A percentile compares a stretch with the other conserved stretches of the same genome.
Evolutionary conservation across 2,329 filamentous ascomycete genomes (phyloP).

Genomic region (Xylaria arbuscula): DNA sequence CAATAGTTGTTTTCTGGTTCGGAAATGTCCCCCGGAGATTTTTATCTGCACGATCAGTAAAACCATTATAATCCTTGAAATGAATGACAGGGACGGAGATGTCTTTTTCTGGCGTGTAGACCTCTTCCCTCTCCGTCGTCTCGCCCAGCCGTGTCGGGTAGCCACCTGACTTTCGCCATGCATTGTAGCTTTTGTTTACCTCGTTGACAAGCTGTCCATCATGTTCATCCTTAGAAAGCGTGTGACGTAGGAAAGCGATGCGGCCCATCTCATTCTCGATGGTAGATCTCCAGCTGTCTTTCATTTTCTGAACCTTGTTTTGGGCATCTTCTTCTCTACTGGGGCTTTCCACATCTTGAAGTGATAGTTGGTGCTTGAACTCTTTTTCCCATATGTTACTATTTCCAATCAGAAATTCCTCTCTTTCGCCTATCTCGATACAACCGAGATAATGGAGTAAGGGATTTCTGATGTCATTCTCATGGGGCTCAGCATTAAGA

Average conservation of each 20-base stretch:
- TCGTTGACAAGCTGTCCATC: conserved; percentile 37
- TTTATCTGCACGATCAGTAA: not conserved
- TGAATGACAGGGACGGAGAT: conserved; percentile 41
- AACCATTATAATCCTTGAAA: conserved; percentile 20
- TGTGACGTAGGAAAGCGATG: conserved; percentile 39
- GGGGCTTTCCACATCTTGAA: too few relatives aligned
- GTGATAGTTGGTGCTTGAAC: not conserved
- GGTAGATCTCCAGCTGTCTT: conserved; percentile 33
- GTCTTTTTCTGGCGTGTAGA: conserved; percentile 42
- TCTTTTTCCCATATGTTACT: conserved; percentile 12
- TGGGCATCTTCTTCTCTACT: not conserved
- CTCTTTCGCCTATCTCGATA: conserved; percentile 36
- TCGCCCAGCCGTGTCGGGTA: not conserved
- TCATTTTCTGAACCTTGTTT: conserved; percentile 22
- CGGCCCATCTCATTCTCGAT: conserved; percentile 39
- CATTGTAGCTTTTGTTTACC: conserved; percentile 12
- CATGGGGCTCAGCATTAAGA: conserved; percentile 38
- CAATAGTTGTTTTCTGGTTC: conserved; percentile 41
- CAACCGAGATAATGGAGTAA: conserved; percentile 45
- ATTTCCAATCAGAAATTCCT: conserved; percentile 29
- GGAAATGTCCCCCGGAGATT: conserved; percentile 41
- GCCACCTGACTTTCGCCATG: conserved; percentile 20
- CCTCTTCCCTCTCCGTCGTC: not conserved
- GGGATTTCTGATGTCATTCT: conserved; percentile 40
- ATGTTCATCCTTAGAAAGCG: conserved; percentile 26